Base-by-base conservation (phyloP, 2,329 filamentous ascomycete genomes). In the Fusarium caatingaense region DNA sequence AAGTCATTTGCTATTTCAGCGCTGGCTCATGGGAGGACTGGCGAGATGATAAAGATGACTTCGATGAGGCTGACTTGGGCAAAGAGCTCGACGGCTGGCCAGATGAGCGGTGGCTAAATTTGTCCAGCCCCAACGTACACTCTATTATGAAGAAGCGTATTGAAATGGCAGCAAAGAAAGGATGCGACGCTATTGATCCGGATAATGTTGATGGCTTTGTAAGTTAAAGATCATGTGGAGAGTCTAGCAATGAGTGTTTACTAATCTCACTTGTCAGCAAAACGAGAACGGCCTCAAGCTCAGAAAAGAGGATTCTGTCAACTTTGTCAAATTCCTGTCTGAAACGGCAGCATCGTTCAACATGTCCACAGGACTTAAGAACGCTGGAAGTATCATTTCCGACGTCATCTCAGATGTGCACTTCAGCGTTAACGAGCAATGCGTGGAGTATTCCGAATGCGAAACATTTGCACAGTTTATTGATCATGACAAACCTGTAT, bases 1-100 rank as follows among this genome's bases (percentile, higher is more conserved):
- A 86, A 64, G 86, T 92, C 56, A 89, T 93, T 64, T 93, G 91
- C 81, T 93, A 93, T 79, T 93, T 93, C 80, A 91, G 88, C 49
- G 90, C 89, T 0, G 91, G 91, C 1, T 89, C 87, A 8, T 92
- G 86, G 69, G 91, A 93, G 77, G 76, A 87, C 55, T 87, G 85
- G 80, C 84, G 91, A 5, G 78, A 83, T 1, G 91, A 93, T 75
- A 82, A 83, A 13, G 74, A 72, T 27, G 72, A 86, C 5, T 93
- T 92, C 74, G 73, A 80, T 4, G 62, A 81, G 1, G 76, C 78
- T 0, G 90, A 92, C 68, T 76, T 88, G 40, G 91, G 90, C 20
- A 83, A 84, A 4, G 77, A 78, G 8, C 79, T 93, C 7, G 83
- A 87, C 12, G 90, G 87, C 6, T 93, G 91, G 91, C 82, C 82